Evolutionary conservation across 2,329 filamentous ascomycete genomes (phyloP).

Genomic region (Magnaporthales sp.): DNA sequence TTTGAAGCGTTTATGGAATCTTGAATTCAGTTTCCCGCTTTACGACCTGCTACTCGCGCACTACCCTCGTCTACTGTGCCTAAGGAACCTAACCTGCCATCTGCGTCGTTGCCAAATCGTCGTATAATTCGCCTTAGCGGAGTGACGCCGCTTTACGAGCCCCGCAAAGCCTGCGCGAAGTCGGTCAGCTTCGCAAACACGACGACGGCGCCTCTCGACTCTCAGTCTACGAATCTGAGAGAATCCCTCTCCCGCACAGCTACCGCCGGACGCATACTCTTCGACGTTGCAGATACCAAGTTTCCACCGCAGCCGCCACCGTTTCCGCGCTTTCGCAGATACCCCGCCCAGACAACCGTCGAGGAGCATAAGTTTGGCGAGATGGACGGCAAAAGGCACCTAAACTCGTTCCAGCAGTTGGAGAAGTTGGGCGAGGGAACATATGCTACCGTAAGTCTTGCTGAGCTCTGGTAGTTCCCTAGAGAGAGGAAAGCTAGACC

Average conservation of each 20-base stretch:
- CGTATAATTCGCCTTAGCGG: neutral
- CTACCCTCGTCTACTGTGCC: neutral
- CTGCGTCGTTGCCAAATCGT: neutral
- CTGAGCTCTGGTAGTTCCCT: neutral
- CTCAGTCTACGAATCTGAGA: slow-evolving; percentile 5
- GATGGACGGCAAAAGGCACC: slow-evolving; percentile 91
- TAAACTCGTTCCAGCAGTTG: slow-evolving; percentile 97
- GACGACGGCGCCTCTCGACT: slow-evolving; percentile 2
- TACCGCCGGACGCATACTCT: slow-evolving; percentile 30
- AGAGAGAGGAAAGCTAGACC: neutral
- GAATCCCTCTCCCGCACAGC: slow-evolving; percentile 15
- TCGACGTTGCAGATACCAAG: slow-evolving; percentile 19
- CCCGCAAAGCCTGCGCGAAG: slow-evolving; percentile 5
- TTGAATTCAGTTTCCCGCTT: too few relatives aligned
- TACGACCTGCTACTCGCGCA: neutral
- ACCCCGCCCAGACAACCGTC: slow-evolving; percentile 9
- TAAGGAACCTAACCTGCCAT: neutral
- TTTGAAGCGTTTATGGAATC: neutral
- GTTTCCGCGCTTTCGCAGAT: slow-evolving; percentile 18
- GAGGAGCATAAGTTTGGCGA: slow-evolving; percentile 12
- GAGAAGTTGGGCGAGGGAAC: slow-evolving; percentile 98
- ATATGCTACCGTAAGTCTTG: slow-evolving; percentile 76
- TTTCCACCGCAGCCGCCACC: slow-evolving; percentile 21
- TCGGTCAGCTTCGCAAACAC: neutral
- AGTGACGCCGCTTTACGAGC: neutral